Base-by-base conservation (phyloP, 2,329 filamentous ascomycete genomes). In the Hymenoscyphus salicellus region DNA sequence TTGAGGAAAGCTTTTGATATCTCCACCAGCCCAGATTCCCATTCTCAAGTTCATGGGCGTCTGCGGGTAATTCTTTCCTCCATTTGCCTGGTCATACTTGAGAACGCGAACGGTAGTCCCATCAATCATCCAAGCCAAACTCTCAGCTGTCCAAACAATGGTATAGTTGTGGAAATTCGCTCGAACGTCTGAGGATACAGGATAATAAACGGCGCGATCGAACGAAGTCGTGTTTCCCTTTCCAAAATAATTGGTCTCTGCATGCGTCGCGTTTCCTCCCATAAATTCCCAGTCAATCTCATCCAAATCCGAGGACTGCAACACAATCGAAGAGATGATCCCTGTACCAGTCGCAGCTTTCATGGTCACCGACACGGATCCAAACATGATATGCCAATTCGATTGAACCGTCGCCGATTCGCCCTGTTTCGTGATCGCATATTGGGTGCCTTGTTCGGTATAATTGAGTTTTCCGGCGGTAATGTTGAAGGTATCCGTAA, bases 201-300 rank as follows among this genome's bases (percentile, higher is more conserved):
- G 67, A 72, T 87, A 83, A 80, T 85, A 88, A 63, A 81, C 81
- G 74, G 85, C 89, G 67, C 89, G 88, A 78, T 92, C 87, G 77
- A 87, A 92, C 64, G 83, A 84, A n/a, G 83, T 83, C 62, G 84
- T 87, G 77, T 91, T 80, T 81, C 89, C 90, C 81, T 91, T 90
- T 79, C 87, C 85, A 78, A 90, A 91, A 78, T 89, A 94, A 80
- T 94, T 93, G 70, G 86, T 89, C 71, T 90, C 83, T 8, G 85
- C 89, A 38, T 82, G 78, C 17, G 81, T 85, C 63, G 79, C 77
- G 73, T 91, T 88, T 63, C 83, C 83, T 56, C 91, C 91, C 65
- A 92, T 83, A 73, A 91, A 90, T 75, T 95, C 91, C 86, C 91
- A 94, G 74, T 97, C 93, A 49, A 96, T 88, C 78, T 96, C 92